Percentiles rank a stretch among this genome's conserved stretches.
Conservation (phyloP, 2,329 filamentous ascomycete genomes). For the Neopestalotiopsis sp. region DNA sequence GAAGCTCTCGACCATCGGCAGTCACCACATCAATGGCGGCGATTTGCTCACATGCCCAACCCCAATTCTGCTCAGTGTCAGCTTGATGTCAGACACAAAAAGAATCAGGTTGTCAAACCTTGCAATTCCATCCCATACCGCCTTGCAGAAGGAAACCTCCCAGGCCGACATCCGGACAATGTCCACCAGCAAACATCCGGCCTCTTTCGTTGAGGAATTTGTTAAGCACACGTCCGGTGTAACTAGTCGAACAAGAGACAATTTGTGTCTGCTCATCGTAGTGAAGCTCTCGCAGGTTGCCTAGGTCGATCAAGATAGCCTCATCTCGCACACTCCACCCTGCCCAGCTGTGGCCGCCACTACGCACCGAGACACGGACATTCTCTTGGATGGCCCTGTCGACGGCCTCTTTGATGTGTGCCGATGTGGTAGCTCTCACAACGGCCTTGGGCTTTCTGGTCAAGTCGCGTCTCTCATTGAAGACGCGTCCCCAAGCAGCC, state of each 20-base stretch:
- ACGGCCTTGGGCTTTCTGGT: conserved; percentile 45
- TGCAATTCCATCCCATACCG: conserved; percentile 64
- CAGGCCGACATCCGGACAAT: conserved; percentile 62
- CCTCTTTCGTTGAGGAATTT: conserved; percentile 40
- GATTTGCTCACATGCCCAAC: conserved; percentile 56
- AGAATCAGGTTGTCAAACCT: conserved; percentile 38
- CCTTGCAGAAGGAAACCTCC: conserved; percentile 61
- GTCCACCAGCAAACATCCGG: conserved; percentile 56
- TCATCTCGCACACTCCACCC: conserved; percentile 54
- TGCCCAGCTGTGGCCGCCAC: conserved; percentile 55
- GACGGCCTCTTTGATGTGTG: conserved; percentile 44
- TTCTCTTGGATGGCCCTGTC: conserved; percentile 40
- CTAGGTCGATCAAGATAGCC: conserved; percentile 47
- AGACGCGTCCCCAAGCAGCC: conserved; percentile 43
- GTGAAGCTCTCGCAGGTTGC: conserved; percentile 35
- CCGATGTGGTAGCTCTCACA: conserved; percentile 40
- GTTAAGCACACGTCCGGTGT: conserved; percentile 51
- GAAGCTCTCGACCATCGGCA: conserved; percentile 44
- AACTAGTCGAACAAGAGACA: conserved; percentile 49
- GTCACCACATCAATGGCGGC: conserved; percentile 52
- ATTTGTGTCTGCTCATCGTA: conserved; percentile 44
- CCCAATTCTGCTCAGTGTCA: conserved; percentile 51
- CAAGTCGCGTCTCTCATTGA: conserved; percentile 44
- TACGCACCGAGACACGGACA: conserved; percentile 49
- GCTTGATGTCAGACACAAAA: background rate